Evolutionary conservation across 805 yeast species (phyloP).

Genomic region (Priceomyces carsonii): DNA sequence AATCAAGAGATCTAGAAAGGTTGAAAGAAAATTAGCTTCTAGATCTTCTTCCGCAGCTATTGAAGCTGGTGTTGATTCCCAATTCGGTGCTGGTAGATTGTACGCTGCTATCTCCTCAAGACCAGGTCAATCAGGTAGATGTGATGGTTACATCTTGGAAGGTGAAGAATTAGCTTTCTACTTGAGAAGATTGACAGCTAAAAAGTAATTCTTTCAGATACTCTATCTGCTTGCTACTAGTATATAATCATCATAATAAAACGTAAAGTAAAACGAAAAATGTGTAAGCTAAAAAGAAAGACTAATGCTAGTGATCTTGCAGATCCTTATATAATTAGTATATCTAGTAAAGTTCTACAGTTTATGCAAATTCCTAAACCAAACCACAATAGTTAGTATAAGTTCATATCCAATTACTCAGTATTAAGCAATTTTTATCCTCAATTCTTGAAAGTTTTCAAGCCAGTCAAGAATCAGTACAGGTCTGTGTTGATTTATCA

Average conservation of each 20-base stretch:
- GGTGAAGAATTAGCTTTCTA: slow-evolving; percentile 99
- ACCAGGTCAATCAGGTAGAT: slow-evolving; percentile 99
- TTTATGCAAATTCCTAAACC: slow-evolving; percentile 1
- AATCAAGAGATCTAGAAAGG: slow-evolving; percentile 68
- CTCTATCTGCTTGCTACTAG: slow-evolving; percentile 5
- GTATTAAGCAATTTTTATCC: slow-evolving; percentile 6
- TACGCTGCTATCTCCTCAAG: slow-evolving; percentile 98
- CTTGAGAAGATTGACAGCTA: slow-evolving; percentile 99
- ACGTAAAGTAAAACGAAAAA: no score
- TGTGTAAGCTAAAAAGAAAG: no score
- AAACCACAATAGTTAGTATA: slow-evolving; percentile 7
- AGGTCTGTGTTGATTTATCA: slow-evolving; percentile 55
- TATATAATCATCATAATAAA: slow-evolving; percentile 6
- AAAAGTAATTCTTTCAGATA: slow-evolving; percentile 65
- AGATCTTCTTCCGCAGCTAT: slow-evolving; percentile 84
- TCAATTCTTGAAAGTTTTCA: slow-evolving; percentile 10
- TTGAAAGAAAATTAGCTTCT: slow-evolving; percentile 90
- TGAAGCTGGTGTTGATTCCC: slow-evolving; percentile 89
- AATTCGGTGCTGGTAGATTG: slow-evolving; percentile 98
- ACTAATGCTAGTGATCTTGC: no score
- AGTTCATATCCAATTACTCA: slow-evolving; percentile 6
- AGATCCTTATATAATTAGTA: neutral
- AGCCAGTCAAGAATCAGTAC: slow-evolving; percentile 48
- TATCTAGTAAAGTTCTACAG: neutral
- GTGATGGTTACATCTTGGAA: slow-evolving; percentile 99